A percentile compares a stretch with the other conserved stretches of the same genome.
phyloP scores from a whole-genome alignment of 768 basidiomycete genomes.

The Naganishia antarctica region DNA sequence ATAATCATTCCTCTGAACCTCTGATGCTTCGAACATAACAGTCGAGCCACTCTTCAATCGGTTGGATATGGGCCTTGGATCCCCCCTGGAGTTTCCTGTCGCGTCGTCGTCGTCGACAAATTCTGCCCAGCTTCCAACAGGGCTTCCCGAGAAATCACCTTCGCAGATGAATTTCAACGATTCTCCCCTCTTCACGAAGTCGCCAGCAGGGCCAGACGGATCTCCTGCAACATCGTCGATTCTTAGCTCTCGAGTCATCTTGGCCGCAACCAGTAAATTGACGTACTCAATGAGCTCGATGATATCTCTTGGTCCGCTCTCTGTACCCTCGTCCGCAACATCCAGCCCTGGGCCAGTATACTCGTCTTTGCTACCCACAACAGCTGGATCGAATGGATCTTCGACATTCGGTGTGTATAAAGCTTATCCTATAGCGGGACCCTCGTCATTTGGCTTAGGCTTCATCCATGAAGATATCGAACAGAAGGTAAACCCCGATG shows the following conservation, averaged over 20 bases:
- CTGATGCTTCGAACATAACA: too few relatives aligned
- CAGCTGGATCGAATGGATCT: not conserved
- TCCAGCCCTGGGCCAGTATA: not conserved
- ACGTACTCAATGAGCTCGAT: not conserved
- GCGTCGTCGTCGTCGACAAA: not conserved
- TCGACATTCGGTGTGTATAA: slow-evolving; percentile 4
- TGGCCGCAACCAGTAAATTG: slow-evolving; percentile 2
- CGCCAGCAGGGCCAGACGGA: not conserved
- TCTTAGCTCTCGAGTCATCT: slow-evolving; percentile 2
- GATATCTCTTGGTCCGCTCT: not conserved
- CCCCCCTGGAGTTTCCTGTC: not conserved
- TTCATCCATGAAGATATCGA: slow-evolving; percentile 6
- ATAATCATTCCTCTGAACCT: too few relatives aligned
- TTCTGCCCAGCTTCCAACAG: not conserved
- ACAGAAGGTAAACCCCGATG: too few relatives aligned
- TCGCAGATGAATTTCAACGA: not conserved
- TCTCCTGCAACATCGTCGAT: slow-evolving; percentile 2
- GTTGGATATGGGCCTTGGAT: not conserved
- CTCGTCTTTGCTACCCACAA: not conserved
- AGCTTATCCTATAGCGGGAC: not conserved
- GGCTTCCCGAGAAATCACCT: slow-evolving; percentile 16
- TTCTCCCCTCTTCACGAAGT: slow-evolving; percentile 11
- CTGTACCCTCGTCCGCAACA: not conserved
- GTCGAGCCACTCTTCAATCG: not conserved
- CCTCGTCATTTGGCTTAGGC: not conserved